Evolutionary conservation across 306 rosid genomes (phyloP), one percentile per base, ranked within the genome.

Genomic region (Astragalus membranaceus): DNA sequence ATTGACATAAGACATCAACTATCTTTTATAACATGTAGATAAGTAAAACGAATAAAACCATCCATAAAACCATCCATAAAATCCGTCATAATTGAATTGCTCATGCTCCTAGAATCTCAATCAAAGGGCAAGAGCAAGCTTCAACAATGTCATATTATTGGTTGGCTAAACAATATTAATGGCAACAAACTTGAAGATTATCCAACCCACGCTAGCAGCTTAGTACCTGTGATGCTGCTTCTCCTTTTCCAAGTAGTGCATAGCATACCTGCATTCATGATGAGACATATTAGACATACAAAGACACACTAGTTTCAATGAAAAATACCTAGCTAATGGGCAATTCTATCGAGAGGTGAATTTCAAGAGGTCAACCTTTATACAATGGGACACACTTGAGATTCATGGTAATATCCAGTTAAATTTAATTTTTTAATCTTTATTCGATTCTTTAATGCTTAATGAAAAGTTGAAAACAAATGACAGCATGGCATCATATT

Each of bases 181-280:
- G 54, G 51, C 74, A 77, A 30, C 60, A 69, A 64, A 55, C 50
- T 33, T 17, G 75, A 49, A 53, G 42, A 60, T 30, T 12, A 57
- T 72, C 84, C 77, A 13, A 48, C 39, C 10, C 14, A 15, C 37
- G 37, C 53, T 44, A 4, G 12, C 59, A 55, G 63, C 75, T 88
- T 79, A 88, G 73, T 79, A 82, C 85, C 91, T 80, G 75, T 84
- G 89, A 69, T 74, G 36, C 82, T 84, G 36, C 82, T 88, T 88
- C 91, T 88, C 95, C 67, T 78, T 82, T 74, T 88, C 88, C 72
- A 10, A 49, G 74, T 61, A 85, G 84, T 35, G 61, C 75, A 78
- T 82, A 59, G 85, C 95, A 81, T 88, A 88, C 61, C 95, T 85
- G 80, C 77, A 81, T 72, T 61, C 69, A 73, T 42, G 29, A 2